Evolutionary conservation across 225 moss, liverwort and hornwort species (phyloP).

Genomic region (Pseudoscleropodium purum): DNA sequence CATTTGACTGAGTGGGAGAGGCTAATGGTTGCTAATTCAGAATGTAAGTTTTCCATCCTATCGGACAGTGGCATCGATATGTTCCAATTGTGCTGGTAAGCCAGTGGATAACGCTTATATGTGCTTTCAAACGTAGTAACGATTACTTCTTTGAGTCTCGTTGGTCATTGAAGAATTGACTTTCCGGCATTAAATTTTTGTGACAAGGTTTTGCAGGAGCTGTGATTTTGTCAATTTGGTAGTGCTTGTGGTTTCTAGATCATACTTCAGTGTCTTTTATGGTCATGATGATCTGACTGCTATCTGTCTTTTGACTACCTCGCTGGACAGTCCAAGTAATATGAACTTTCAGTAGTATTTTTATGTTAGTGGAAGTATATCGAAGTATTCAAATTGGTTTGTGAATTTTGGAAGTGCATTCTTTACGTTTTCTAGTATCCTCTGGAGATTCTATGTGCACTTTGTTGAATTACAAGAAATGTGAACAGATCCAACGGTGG

Average conservation of each 20-base stretch:
- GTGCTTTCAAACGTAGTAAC: background rate
- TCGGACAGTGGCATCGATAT: background rate
- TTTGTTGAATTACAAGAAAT: background rate
- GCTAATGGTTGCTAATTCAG: conserved; percentile 62
- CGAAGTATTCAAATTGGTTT: background rate
- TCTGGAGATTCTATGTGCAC: background rate
- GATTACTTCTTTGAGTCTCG: background rate
- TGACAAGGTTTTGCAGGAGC: background rate
- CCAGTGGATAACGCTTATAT: background rate
- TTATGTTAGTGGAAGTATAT: background rate
- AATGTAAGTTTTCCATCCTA: conserved; percentile 39
- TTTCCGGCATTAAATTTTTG: background rate
- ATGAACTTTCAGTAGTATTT: background rate
- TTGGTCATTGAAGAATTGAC: background rate
- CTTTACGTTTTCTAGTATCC: background rate
- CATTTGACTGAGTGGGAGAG: conserved; percentile 91
- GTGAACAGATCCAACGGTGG: conserved; percentile 38
- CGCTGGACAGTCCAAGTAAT: background rate
- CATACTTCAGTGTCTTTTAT: background rate
- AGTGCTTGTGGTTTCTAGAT: background rate
- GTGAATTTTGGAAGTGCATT: background rate
- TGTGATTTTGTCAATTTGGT: background rate
- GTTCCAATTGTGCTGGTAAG: background rate
- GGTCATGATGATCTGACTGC: background rate
- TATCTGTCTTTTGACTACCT: background rate